Base-by-base conservation (phyloP, 2,329 filamentous ascomycete genomes). In the Botrytis byssoidea region DNA sequence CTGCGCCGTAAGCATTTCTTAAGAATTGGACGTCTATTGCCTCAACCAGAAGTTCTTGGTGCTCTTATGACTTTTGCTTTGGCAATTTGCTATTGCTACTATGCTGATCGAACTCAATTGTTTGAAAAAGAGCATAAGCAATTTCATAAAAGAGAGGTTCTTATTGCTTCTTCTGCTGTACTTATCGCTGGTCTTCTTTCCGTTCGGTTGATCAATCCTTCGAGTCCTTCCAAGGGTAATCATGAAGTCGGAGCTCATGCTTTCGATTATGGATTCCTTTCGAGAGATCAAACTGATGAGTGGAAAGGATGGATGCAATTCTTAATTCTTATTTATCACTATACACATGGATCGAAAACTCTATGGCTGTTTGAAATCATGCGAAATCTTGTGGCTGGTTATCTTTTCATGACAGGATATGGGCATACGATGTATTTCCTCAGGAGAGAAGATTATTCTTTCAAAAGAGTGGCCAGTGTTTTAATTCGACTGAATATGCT, bases 221-320 rank as follows among this genome's bases (percentile, higher is more conserved):
- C 66, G 44, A 59, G 32, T 5, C n/a, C 73, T 12, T 68, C 29
- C 7, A 57, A 64, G 8, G 44, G 46, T 12, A 32, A 44, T 18
- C 42, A 51, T 32, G 76, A 74, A 57, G 48, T 57, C 25, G 57
- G 68, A 37, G 40, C 37, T 14, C 63, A 70, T n/a, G 20, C 61
- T 37, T 37, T 61, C 4, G 80, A 82, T 68, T 79, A 82, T 55
- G 81, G 81, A 1, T 86, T 87, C 71, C 81, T 91, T 8, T 84
- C 86, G 0, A 84, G 89, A 69, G 83, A 86, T 64, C 88, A 91
- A 76, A 88, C 87, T 0, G 85, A 91, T 75, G 90, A 92, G 79
- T 90, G 89, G 85, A 91, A 91, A 81, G 90, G 90, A 3, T 87
- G 88, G 84, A 89, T 91, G 87, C 89, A 91, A 76, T 83, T 84